phyloP scores from a whole-genome alignment of 139 green algal genomes.

The Closterium sp. region DNA sequence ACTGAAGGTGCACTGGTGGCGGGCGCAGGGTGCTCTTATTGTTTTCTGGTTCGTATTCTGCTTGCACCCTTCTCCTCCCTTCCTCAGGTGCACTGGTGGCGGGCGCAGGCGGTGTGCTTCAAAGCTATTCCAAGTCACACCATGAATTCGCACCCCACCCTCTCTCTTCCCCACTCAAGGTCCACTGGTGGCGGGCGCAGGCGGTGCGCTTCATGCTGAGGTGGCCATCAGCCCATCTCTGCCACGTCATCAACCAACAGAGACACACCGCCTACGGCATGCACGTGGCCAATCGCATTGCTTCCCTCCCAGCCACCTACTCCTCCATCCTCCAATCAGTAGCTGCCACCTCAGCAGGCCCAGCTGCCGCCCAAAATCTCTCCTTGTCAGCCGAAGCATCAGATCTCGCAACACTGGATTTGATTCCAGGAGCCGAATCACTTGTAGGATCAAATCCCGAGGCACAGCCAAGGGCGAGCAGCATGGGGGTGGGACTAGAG shows the following conservation, averaged over 20 bases:
- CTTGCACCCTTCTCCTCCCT: no score
- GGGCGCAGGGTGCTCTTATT: no score
- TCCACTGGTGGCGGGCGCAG: slow-evolving; percentile 3
- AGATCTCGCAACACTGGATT: background rate
- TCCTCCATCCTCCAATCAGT: background rate
- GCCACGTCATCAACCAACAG: slow-evolving; percentile 2
- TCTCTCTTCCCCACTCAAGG: background rate
- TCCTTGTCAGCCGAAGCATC: background rate
- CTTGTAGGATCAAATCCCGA: background rate
- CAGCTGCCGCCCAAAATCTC: background rate
- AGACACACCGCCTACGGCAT: background rate
- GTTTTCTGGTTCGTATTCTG: background rate
- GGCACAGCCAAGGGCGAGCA: background rate
- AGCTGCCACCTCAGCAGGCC: background rate
- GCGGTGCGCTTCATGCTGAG: slow-evolving; percentile 11
- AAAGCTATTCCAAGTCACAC: no score
- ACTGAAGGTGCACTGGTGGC: background rate
- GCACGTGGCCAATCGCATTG: background rate
- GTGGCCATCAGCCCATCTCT: background rate
- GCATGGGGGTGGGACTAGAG: background rate
- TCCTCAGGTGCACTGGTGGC: background rate
- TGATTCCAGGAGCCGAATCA: background rate
- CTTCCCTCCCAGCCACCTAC: background rate
- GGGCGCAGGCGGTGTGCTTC: slow-evolving; percentile 5
- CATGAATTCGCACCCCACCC: no score